A percentile compares a stretch with the other conserved stretches of the same genome.
Conservation (phyloP, 805 yeast genomes). For the Kodamaea lidongshanica region DNA sequence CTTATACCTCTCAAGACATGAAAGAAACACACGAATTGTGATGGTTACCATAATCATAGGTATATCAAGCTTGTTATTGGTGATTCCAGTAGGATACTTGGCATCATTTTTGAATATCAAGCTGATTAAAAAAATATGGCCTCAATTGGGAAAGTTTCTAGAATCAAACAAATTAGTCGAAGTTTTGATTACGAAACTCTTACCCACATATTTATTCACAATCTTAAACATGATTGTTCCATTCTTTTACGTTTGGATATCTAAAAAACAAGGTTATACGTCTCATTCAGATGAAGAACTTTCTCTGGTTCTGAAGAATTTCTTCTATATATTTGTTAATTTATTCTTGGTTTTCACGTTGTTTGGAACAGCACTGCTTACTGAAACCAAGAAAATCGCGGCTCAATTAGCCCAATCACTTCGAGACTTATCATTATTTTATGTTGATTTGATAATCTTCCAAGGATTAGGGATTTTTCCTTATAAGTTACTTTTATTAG, state of each 20-base stretch:
- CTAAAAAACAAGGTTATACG: conserved; percentile 79
- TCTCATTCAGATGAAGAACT: conserved; percentile 91
- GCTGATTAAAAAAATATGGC: conserved; percentile 76
- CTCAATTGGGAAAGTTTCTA: conserved; percentile 65
- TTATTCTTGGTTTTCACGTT: conserved; percentile 89
- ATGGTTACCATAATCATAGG: conserved; percentile 63
- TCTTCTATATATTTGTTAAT: conserved; percentile 90
- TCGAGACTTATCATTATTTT: conserved; percentile 73
- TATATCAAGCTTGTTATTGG: conserved; percentile 61
- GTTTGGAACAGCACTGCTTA: conserved; percentile 85
- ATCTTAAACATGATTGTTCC: conserved; percentile 79
- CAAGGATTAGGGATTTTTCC: conserved; percentile 91
- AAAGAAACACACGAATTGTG: conserved; percentile 60
- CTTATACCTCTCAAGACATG: conserved; percentile 70
- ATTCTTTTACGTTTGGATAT: conserved; percentile 75
- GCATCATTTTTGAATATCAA: conserved; percentile 77
- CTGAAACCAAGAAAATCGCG: conserved; percentile 88
- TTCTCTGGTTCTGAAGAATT: conserved; percentile 85
- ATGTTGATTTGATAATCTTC: conserved; percentile 76
- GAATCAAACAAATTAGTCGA: conserved; percentile 64
- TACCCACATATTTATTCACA: conserved; percentile 90
- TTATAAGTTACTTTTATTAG: conserved; percentile 73
- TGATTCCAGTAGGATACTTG: conserved; percentile 77
- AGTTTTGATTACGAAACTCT: conserved; percentile 74
- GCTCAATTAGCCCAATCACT: conserved; percentile 78